Evolutionary conservation across 805 yeast species (phyloP).

Genomic region (Teunomyces barrocoloradensis): DNA sequence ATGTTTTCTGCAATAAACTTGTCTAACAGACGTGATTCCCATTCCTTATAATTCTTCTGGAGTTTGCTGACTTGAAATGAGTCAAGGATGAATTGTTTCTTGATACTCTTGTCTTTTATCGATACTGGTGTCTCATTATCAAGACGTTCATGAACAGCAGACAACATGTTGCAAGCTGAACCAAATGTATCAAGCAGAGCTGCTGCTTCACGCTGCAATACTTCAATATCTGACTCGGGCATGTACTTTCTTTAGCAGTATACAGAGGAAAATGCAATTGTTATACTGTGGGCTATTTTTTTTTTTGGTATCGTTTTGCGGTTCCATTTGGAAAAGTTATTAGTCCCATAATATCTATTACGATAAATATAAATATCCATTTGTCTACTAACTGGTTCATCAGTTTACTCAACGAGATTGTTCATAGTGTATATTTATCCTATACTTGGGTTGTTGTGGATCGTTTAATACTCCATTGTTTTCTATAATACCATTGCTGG

Average conservation of each 20-base stretch:
- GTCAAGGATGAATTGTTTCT: slow-evolving; percentile 27
- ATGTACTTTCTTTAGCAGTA: neutral
- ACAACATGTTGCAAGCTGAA: neutral
- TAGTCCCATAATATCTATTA: too few relatives aligned
- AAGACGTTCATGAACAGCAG: neutral
- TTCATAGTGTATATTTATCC: too few relatives aligned
- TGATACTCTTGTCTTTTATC: neutral
- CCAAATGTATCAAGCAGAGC: neutral
- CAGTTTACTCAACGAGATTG: too few relatives aligned
- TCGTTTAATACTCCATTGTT: too few relatives aligned
- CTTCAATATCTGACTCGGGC: neutral
- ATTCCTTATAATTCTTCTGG: slow-evolving; percentile 28
- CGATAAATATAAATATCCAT: too few relatives aligned
- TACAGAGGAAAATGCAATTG: too few relatives aligned
- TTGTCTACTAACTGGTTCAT: neutral
- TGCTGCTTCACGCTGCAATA: neutral
- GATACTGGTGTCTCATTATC: neutral
- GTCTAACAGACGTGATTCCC: slow-evolving; percentile 20
- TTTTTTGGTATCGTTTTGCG: neutral
- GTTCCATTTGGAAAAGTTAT: neutral
- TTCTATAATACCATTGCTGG: too few relatives aligned
- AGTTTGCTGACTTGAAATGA: slow-evolving; percentile 33
- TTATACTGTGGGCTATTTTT: neutral
- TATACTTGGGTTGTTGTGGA: too few relatives aligned
- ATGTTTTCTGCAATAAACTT: slow-evolving; percentile 23